Conservation (phyloP, 1,284 basidiomycete species). For the Moniliophthora roreri region DNA sequence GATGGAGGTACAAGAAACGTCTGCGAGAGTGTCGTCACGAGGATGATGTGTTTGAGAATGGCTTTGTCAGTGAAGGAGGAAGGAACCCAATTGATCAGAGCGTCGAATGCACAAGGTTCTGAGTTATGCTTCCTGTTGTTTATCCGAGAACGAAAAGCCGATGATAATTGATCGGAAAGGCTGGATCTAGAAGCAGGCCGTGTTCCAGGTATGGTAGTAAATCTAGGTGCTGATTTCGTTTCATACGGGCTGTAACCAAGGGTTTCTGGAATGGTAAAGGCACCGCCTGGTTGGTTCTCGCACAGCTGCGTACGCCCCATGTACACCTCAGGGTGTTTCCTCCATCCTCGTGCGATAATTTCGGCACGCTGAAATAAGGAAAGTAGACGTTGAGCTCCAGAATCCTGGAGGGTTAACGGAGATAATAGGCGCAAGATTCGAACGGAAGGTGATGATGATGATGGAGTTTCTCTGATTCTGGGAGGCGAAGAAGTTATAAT, state of each 20-base stretch:
- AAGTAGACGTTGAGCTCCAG: constrained; percentile 4
- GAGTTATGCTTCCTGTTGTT: too few species aligned
- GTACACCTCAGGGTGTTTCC: neutral
- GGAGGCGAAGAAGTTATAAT: constrained; percentile 5
- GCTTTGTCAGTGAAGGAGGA: constrained; percentile 8
- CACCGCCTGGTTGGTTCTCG: constrained; percentile 3
- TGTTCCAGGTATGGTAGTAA: too few species aligned
- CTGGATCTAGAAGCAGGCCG: too few species aligned
- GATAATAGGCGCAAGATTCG: constrained; percentile 5
- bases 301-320: neutral
- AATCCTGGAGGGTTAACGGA: constrained; percentile 4
- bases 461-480: neutral
- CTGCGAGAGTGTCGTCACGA: constrained; percentile 7
- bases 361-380: constrained; percentile 3
- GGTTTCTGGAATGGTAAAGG: constrained; percentile 4
- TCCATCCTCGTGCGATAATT: constrained; percentile 1
- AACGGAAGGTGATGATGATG: neutral
- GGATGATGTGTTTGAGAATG: constrained; percentile 2
- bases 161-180: too few species aligned
- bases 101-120: constrained; percentile 8
- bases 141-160: too few species aligned
- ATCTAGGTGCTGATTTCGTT: too few species aligned
- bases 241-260: neutral
- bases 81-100: constrained; percentile 8
- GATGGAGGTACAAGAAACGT: constrained; percentile 1